Base-by-base conservation (phyloP, 345 rosid genomes). In the Geranium brycei region DNA sequence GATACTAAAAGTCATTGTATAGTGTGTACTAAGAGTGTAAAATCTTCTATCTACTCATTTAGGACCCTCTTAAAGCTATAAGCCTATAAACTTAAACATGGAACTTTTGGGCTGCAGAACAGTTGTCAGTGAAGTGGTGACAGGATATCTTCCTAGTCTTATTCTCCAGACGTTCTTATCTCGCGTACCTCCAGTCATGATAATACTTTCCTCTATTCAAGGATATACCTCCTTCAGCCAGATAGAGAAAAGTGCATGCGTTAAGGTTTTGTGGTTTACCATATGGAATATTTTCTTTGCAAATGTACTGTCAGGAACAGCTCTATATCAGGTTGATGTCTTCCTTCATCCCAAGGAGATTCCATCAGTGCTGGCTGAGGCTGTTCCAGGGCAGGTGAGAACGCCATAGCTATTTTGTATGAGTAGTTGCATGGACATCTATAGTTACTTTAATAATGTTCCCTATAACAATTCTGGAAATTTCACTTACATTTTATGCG, bases 71-170 rank as follows among this genome's bases (percentile, higher is more conserved):
- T 38, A 38, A 38, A 38, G 47, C 3, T 38, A 38, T 38, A 38
- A 38, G 17, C 31, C 23, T 51, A 17, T 62, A 61, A 16, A 8
- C 19, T 51, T 53, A 55, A 60, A 17, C 59, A 31, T 40, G 28
- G 56, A 55, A 57, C 66, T 59, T 67, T 61, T 71, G 69, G 58
- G 56, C 65, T 83, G 82, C 90, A 92, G 98, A 78, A 64, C 82
- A 59, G 68, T 86, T 32, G 75, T 87, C 56, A 84, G 87, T 75
- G 76, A 84, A 72, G 79, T 89, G 73, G 78, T 92, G 67, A 89
- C 95, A 2, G 96, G 96, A 79, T 89, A 92, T 75, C 89, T 92
- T 67, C 98, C 98, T 10, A 89, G 89, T 82, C 83, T 92, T 40
- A 66, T 87, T 64, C 89, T 92, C 61, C 84, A 82, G 63, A 60